Percentiles rank a stretch among this genome's conserved stretches.
Evolutionary conservation across 805 yeast species (phyloP).

Genomic region (Wickerhamiella slavikovae): DNA sequence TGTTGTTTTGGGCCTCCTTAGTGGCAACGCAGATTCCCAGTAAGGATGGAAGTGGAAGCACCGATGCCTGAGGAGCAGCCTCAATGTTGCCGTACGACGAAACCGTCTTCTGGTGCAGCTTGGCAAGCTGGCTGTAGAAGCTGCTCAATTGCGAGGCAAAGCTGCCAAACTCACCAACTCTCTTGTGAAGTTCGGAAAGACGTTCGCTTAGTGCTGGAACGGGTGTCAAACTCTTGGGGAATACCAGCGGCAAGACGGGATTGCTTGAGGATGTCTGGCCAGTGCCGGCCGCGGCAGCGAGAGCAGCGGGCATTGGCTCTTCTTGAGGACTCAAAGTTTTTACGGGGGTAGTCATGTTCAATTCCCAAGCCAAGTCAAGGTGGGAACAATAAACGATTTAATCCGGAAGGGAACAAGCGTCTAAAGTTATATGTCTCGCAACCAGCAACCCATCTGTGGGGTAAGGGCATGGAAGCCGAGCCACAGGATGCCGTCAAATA

Average conservation of each 20-base stretch:
- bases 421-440: too few species aligned
- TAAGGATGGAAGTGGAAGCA: not conserved
- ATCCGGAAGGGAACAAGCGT: too few species aligned
- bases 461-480: too few species aligned
- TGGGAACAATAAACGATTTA: too few species aligned
- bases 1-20: slow-evolving; percentile 24
- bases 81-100: not conserved
- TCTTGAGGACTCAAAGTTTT: too few species aligned
- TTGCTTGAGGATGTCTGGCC: too few species aligned
- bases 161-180: slow-evolving; percentile 51
- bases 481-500: too few species aligned
- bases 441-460: too few species aligned
- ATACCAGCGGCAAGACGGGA: slow-evolving; percentile 3
- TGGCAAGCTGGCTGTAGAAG: not conserved
- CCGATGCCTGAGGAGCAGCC: not conserved
- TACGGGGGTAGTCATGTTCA: too few species aligned
- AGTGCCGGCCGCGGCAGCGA: too few species aligned
- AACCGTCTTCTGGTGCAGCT: slow-evolving; percentile 1
- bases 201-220: slow-evolving; percentile 69
- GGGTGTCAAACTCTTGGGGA: slow-evolving; percentile 50
- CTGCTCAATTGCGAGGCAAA: slow-evolving; percentile 56
- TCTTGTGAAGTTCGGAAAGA: slow-evolving; percentile 67
- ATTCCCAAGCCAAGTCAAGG: too few species aligned
- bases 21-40: not conserved
- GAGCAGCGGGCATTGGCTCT: too few species aligned